Base-by-base conservation (phyloP, 306 rosid species). In the Castanopsis chinensis region DNA sequence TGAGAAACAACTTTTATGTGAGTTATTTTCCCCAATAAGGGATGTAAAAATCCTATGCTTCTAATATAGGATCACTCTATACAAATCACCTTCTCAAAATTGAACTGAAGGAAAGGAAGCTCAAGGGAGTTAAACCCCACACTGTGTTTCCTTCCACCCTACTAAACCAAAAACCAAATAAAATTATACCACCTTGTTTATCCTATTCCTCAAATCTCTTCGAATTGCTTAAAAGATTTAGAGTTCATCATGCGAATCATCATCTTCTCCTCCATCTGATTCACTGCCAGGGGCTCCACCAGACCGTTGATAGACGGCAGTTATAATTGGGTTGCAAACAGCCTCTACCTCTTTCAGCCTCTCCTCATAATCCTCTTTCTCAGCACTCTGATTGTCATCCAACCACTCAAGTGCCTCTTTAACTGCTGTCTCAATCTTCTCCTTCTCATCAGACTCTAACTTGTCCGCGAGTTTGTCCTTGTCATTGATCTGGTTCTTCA, bases 381-480 rank as follows among this genome's bases (percentile, higher is more conserved):
- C 88, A 0, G 82, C 85, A 0, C 68, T 81, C 77, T 88, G 88
- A 83, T 86, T 88, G 80, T 88, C 90, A 0, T 88, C 88, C 17
- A 86, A 69, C 92, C 92, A 86, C 32, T 88, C 87, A 15, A 86
- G 87, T 2, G 92, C 90, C 13, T 88, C 88, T 86, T 86, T 80
- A 17, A 80, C 85, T 1, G 92, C 79, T 0, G 88, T 80, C 71
- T 88, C 90, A 19, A 88, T 81, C 82, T 88, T 88, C 17, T 88
- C 92, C 85, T 86, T 88, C 87, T 88, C 92, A 10, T 88, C 90
- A 0, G 88, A 70, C 80, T 86, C 92, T 0, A 88, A 86, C 85
- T 88, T 88, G 74, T 88, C 88, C 2, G 87, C 88, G 10, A 88
- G 88, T 64, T 88, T 88, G 90, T 88, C 92, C 67, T 88, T 86